Conservation (phyloP, 768 basidiomycete species). For the Tricholoma saponaceum region DNA sequence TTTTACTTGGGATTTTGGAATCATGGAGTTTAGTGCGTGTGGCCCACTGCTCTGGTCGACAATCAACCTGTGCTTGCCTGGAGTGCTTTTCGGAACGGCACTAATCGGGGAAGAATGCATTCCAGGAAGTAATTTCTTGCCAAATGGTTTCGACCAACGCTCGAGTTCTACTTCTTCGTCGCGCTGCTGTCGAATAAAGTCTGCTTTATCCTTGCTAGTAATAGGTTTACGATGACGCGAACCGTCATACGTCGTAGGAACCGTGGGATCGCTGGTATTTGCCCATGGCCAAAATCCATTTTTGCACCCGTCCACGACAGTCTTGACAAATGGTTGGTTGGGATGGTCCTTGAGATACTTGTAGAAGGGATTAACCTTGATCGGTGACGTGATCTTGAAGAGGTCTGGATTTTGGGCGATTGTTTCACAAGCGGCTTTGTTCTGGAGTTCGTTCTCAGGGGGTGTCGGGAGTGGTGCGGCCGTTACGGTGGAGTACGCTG, state of each 20-base stretch:
- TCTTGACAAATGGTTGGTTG: constrained; percentile 33
- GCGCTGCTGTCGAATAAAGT: constrained; percentile 22
- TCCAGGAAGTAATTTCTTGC: constrained; percentile 32
- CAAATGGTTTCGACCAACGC: constrained; percentile 28
- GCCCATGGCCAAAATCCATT: constrained; percentile 43
- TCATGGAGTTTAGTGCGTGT: constrained; percentile 31
- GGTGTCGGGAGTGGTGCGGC: constrained; percentile 13
- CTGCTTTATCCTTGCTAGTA: constrained; percentile 1
- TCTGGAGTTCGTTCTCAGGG: constrained; percentile 10
- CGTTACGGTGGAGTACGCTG: constrained; percentile 2
- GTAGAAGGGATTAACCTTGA: constrained; percentile 11
- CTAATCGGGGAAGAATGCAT: constrained; percentile 38
- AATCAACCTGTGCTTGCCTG: constrained; percentile 32
- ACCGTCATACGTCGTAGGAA: constrained; percentile 19
- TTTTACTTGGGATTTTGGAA: constrained; percentile 13
- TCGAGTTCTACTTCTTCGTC: constrained; percentile 21
- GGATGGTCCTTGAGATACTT: constrained; percentile 28
- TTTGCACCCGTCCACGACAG: constrained; percentile 20
- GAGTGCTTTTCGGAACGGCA: constrained; percentile 30
- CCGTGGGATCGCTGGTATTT: constrained; percentile 12
- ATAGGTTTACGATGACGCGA: constrained; percentile 5
- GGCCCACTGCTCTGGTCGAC: constrained; percentile 32
- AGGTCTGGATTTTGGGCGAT: constrained; percentile 21
- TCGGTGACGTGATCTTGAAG: constrained; percentile 31
- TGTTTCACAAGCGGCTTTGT: constrained; percentile 16